phyloP scores from a whole-genome alignment of 2,329 filamentous ascomycete genomes.

The Fusarium odoratissimum region DNA sequence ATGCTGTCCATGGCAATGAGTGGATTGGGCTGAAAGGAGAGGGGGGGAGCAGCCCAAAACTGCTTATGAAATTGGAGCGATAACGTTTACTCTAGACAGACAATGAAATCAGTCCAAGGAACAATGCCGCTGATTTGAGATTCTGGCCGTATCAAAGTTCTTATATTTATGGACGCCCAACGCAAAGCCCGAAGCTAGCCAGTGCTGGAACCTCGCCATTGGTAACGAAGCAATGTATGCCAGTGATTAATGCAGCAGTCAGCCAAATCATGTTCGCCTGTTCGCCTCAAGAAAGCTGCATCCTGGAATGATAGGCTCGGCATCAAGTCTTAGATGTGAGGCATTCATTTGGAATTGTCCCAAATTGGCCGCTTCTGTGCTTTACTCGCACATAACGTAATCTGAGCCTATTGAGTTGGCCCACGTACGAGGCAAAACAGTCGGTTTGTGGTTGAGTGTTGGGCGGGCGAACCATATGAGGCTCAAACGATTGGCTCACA shows the following conservation, averaged over 20 bases:
- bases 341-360: neutral
- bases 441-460: constrained; percentile 17
- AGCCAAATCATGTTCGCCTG: constrained; percentile 1
- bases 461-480: constrained; percentile 26
- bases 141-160: neutral
- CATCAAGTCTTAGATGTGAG: neutral
- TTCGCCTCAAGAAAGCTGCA: neutral
- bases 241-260: neutral
- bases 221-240: neutral
- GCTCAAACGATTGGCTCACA: constrained; percentile 34
- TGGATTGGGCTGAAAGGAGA: neutral
- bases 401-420: neutral
- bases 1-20: constrained; percentile 7
- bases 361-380: neutral
- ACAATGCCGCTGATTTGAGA: neutral
- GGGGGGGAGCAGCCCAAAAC: neutral
- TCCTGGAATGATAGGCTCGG: neutral
- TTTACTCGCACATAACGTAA: neutral
- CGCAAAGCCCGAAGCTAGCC: constrained; percentile 4
- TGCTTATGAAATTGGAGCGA: neutral
- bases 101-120: neutral
- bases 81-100: neutral
- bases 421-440: constrained; percentile 19
- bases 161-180: constrained; percentile 21
- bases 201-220: neutral